A percentile compares a stretch with the other conserved stretches of the same genome.
Conservation (phyloP, 805 yeast species). For the Sugiyamaella smithiae region DNA sequence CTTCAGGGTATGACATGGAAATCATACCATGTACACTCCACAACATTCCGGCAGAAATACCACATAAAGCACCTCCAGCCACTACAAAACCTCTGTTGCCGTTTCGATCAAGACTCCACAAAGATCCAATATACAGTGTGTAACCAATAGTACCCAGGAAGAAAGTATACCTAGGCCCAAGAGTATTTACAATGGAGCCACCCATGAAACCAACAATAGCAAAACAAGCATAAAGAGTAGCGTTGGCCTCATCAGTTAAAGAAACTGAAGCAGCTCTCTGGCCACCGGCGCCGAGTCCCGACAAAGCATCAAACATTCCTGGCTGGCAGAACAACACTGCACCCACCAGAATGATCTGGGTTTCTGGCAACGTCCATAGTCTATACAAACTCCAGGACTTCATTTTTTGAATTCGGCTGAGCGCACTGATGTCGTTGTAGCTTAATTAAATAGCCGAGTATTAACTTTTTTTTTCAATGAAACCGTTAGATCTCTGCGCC, state of each 20-base stretch:
- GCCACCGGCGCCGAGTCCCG: constrained; percentile 34
- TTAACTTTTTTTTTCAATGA: too few relatives aligned
- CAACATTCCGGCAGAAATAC: constrained; percentile 49
- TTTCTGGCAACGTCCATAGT: constrained; percentile 16
- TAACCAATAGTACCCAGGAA: constrained; percentile 52
- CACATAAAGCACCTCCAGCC: constrained; percentile 53
- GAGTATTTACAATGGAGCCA: constrained; percentile 30
- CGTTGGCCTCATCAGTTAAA: constrained; percentile 29
- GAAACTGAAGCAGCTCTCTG: constrained; percentile 25
- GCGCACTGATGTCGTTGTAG: too few relatives aligned
- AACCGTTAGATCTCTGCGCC: neutral
- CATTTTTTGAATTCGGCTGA: too few relatives aligned
- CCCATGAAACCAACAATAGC: constrained; percentile 30
- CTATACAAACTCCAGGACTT: constrained; percentile 1
- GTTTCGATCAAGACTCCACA: constrained; percentile 44
- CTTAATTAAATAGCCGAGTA: too few relatives aligned
- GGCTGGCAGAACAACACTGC: constrained; percentile 25
- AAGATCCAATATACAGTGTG: constrained; percentile 48
- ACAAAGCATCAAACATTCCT: constrained; percentile 33
- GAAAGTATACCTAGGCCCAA: constrained; percentile 29
- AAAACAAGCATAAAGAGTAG: constrained; percentile 29
- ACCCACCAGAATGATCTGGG: constrained; percentile 21
- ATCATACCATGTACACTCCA: constrained; percentile 59
- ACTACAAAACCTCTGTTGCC: constrained; percentile 48
- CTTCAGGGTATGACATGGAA: constrained; percentile 52